Percentiles rank a stretch among this genome's conserved stretches.
Evolutionary conservation across 768 basidiomycete genomes (phyloP).

Genomic region (Rhizopogon vinicolor): DNA sequence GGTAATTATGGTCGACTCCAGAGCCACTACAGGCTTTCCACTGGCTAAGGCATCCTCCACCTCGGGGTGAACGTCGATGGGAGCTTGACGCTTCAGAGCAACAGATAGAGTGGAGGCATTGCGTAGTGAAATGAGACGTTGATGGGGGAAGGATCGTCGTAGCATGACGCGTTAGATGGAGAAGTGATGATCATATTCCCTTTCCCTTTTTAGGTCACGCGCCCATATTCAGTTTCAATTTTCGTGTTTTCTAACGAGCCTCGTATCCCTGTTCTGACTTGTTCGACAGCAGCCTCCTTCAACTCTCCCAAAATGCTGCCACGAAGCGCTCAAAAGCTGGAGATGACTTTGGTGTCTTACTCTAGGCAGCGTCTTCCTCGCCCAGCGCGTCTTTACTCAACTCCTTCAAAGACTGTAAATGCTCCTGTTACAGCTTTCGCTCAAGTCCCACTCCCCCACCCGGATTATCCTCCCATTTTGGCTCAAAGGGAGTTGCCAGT

Average conservation of each 20-base stretch:
- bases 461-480: conserved; percentile 38
- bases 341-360: conserved; percentile 48
- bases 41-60: conserved; percentile 72
- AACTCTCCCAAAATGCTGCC: too few relatives aligned
- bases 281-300: too few relatives aligned
- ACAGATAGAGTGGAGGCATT: neutral
- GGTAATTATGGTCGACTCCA: conserved; percentile 90
- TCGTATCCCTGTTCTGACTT: too few relatives aligned
- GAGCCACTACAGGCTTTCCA: conserved; percentile 72
- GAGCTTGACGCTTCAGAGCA: conserved; percentile 7
- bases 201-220: too few relatives aligned
- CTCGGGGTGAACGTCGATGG: conserved; percentile 78
- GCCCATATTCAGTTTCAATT: too few relatives aligned
- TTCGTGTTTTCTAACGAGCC: too few relatives aligned
- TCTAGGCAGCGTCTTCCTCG: conserved; percentile 64
- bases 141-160: neutral
- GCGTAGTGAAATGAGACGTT: neutral
- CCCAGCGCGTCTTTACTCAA: conserved; percentile 66
- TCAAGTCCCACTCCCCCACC: conserved; percentile 29
- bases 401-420: conserved; percentile 51
- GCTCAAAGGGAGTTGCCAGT: conserved; percentile 17
- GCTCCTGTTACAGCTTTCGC: conserved; percentile 49
- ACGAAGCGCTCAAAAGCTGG: too few relatives aligned
- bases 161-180: too few relatives aligned
- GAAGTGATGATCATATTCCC: too few relatives aligned